Percentiles rank a stretch among this genome's conserved stretches.
These are phyloP conservation scores for Glebionis coronaria DNA, from an alignment of 129 eudicot species.

Conservation along the genomic window DNA sequence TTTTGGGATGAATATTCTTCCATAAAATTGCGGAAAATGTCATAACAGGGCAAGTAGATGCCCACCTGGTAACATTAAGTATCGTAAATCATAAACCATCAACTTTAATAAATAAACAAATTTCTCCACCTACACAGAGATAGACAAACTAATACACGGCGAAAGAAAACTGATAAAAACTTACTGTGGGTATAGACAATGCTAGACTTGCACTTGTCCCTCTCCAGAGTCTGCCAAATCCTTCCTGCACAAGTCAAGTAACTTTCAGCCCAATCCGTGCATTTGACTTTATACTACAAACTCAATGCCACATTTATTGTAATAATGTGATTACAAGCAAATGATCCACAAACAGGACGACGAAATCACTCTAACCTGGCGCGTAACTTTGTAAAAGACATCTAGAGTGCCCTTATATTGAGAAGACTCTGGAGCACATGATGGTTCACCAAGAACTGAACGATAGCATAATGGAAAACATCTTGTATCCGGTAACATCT, in stretches of 20 bases:
- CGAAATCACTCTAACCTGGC: conserved; percentile 43
- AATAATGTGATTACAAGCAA: no score
- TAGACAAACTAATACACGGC: neutral
- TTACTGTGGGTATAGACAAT: conserved; percentile 74
- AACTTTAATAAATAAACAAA: neutral
- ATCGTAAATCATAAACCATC: neutral
- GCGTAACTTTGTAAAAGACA: conserved; percentile 68
- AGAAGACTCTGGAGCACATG: conserved; percentile 41
- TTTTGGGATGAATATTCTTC: conserved; percentile 50
- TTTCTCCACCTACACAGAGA: neutral
- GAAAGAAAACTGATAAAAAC: conserved; percentile 14
- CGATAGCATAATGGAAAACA: conserved; percentile 41
- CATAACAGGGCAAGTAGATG: conserved; percentile 85
- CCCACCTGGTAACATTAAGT: conserved; percentile 60
- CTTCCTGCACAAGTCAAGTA: conserved; percentile 56
- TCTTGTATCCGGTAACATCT: conserved; percentile 63
- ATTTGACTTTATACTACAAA: neutral
- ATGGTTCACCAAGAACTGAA: conserved; percentile 31
- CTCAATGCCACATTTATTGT: conserved; percentile 15
- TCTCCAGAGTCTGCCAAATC: conserved; percentile 77
- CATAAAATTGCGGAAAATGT: conserved; percentile 63
- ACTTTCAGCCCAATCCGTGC: neutral
- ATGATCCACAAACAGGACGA: no score
- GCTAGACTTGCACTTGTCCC: conserved; percentile 95
- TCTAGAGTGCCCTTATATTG: conserved; percentile 82